These are phyloP conservation scores for Kuraishia floccosa DNA, from an alignment of 805 yeast genomes.

Conservation along the genomic window DNA sequence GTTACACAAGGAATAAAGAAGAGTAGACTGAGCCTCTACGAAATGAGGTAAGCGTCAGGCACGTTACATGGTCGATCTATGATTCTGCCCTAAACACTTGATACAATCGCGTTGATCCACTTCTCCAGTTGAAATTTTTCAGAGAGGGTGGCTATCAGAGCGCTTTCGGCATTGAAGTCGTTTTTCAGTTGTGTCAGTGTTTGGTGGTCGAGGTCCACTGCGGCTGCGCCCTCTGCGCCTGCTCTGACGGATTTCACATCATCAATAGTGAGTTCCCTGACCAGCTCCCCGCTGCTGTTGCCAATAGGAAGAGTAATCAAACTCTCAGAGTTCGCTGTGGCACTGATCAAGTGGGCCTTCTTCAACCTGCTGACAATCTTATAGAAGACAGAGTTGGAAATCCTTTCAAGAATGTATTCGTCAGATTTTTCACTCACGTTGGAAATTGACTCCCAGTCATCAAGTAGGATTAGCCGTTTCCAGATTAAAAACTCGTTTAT, in stretches of 20 bases:
- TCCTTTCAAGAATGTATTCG: constrained; percentile 3
- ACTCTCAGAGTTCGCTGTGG: constrained; percentile 1
- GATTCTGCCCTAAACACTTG: too few relatives aligned
- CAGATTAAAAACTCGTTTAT: constrained; percentile 30
- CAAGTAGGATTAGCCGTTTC: constrained; percentile 44
- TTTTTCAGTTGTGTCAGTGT: too few relatives aligned
- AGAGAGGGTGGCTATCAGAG: too few relatives aligned
- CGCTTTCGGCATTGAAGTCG: constrained; percentile 7
- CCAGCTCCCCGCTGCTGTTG: background rate
- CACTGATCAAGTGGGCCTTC: constrained; percentile 3
- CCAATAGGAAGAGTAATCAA: constrained; percentile 4
- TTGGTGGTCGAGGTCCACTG: too few relatives aligned
- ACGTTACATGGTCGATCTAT: too few relatives aligned
- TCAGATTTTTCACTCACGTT: constrained; percentile 11
- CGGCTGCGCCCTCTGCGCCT: too few relatives aligned
- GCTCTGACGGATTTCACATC: constrained; percentile 1
- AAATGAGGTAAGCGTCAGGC: too few relatives aligned
- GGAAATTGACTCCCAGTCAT: constrained; percentile 35
- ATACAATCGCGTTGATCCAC: constrained; percentile 13
- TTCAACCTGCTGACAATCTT: constrained; percentile 10
- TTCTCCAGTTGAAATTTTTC: constrained; percentile 10
- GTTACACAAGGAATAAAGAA: constrained; percentile 30
- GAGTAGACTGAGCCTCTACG: too few relatives aligned
- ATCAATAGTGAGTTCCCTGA: background rate
- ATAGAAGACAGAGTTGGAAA: constrained; percentile 15